These are phyloP conservation scores for Zanthoxylum bungeanum DNA, from an alignment of 345 rosid species.

Conservation along the genomic window DNA sequence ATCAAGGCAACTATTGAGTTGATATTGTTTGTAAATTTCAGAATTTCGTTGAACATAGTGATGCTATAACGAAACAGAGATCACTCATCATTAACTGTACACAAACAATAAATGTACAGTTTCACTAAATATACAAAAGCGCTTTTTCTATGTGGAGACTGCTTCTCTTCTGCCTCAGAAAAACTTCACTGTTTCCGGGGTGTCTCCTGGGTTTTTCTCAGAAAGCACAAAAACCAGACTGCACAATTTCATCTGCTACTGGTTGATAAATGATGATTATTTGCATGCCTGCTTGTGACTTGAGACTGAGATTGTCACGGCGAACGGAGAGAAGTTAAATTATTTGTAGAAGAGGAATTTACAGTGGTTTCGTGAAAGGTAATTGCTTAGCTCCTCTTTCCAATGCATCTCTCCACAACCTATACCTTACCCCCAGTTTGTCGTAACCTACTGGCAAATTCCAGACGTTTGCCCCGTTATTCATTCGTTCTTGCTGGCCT, in stretches of 20 bases:
- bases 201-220: background rate
- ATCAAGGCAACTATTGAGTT: too few species aligned
- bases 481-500: constrained; percentile 96
- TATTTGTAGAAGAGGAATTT: background rate
- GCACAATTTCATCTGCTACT: background rate
- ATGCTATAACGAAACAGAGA: background rate
- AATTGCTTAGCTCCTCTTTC: constrained; percentile 61
- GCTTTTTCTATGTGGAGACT: constrained; percentile 7
- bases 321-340: too few species aligned
- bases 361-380: constrained; percentile 53
- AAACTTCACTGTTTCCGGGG: constrained; percentile 22
- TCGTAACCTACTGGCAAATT: constrained; percentile 89
- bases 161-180: constrained; percentile 12
- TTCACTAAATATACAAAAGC: constrained; percentile 27
- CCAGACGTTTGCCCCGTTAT: constrained; percentile 86
- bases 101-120: constrained; percentile 37
- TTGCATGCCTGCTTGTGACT: constrained; percentile 3
- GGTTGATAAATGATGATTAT: too few species aligned
- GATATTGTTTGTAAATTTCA: background rate
- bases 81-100: constrained; percentile 48
- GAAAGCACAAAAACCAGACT: constrained; percentile 1
- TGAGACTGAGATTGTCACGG: background rate
- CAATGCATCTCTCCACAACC: constrained; percentile 79
- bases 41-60: background rate
- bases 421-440: constrained; percentile 92